A percentile compares a stretch with the other conserved stretches of the same genome.
Evolutionary conservation across 345 rosid genomes (phyloP).

Genomic region (Diplotaxis tenuifolia): DNA sequence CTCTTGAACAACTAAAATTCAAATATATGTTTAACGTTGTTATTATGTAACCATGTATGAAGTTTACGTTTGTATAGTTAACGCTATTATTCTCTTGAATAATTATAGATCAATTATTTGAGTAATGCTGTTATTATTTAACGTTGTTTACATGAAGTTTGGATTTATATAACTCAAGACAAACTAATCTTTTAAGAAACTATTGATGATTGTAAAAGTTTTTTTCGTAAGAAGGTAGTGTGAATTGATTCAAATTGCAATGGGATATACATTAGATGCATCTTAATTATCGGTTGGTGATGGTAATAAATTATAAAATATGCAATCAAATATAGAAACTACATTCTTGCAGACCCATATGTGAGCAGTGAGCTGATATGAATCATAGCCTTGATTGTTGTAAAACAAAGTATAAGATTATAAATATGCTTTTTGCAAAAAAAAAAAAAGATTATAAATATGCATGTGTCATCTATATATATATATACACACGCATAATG

Average conservation of each 20-base stretch:
- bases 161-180: not conserved
- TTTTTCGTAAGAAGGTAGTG: not conserved
- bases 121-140: not conserved
- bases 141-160: not conserved
- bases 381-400: constrained; percentile 8
- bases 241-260: not conserved
- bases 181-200: not conserved
- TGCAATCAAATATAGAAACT: constrained; percentile 1
- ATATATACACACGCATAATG: no score
- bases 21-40: not conserved
- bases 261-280: constrained; percentile 10
- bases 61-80: not conserved
- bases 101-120: not conserved
- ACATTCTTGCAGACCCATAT: constrained; percentile 17
- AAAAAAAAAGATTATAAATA: not conserved
- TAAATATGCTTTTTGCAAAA: no score
- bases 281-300: constrained; percentile 20
- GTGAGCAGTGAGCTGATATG: not conserved
- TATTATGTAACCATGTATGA: not conserved
- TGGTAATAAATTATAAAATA: constrained; percentile 7
- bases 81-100: not conserved
- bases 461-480: no score
- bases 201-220: not conserved
- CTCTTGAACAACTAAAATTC: not conserved
- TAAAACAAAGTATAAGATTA: not conserved